Conservation (phyloP, 2,329 filamentous ascomycete genomes). For the Fusarium sp. region DNA sequence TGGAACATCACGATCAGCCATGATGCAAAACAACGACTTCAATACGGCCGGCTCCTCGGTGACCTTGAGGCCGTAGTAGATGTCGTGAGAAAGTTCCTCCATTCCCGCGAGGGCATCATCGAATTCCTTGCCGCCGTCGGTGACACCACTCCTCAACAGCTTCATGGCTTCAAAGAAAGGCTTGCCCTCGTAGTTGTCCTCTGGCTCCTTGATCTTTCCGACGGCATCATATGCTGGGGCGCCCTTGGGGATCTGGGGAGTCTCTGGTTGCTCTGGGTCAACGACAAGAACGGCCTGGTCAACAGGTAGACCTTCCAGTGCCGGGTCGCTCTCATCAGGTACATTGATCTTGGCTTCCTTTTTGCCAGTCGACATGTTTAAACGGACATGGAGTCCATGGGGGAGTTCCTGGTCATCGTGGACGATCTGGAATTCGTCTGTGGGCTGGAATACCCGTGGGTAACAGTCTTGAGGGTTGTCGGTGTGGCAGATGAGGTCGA, state of each 20-base stretch:
- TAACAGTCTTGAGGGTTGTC: slow-evolving; percentile 69
- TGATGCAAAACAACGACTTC: slow-evolving; percentile 64
- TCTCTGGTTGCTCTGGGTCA: slow-evolving; percentile 53
- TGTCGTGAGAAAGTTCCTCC: slow-evolving; percentile 71
- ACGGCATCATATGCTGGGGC: slow-evolving; percentile 65
- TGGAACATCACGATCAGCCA: slow-evolving; percentile 48
- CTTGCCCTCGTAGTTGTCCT: slow-evolving; percentile 46
- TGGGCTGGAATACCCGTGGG: slow-evolving; percentile 68
- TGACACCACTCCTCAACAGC: slow-evolving; percentile 56
- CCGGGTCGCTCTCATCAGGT: slow-evolving; percentile 58
- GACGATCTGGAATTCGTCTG: slow-evolving; percentile 68
- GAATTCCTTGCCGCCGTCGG: slow-evolving; percentile 48
- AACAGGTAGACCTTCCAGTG: slow-evolving; percentile 59
- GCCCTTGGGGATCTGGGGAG: slow-evolving; percentile 53
- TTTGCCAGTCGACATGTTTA: slow-evolving; percentile 69
- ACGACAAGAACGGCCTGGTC: slow-evolving; percentile 63
- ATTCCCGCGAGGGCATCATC: slow-evolving; percentile 63
- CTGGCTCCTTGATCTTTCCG: slow-evolving; percentile 64
- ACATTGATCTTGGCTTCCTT: slow-evolving; percentile 73
- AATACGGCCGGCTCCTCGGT: slow-evolving; percentile 62
- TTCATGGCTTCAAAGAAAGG: slow-evolving; percentile 55
- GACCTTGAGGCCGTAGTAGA: slow-evolving; percentile 72
- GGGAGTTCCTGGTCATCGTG: slow-evolving; percentile 71
- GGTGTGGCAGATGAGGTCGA: slow-evolving; percentile 71
- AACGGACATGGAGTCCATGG: slow-evolving; percentile 68